These are phyloP conservation scores for Ricinus communis DNA, from an alignment of 345 rosid species.

Conservation along the genomic window DNA sequence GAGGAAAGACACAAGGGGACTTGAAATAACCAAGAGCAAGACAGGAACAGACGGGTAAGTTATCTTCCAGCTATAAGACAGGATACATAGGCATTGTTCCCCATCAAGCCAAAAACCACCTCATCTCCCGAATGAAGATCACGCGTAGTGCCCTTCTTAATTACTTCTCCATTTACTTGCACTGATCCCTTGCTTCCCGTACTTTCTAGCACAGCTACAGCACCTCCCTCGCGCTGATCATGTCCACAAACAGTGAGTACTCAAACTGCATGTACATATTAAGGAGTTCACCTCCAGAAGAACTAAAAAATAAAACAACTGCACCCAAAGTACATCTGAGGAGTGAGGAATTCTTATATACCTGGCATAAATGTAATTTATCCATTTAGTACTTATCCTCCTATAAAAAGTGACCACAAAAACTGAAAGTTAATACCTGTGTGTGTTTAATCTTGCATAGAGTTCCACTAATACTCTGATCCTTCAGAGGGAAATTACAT, in stretches of 20 bases:
- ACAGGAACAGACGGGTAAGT: background rate
- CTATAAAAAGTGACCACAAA: background rate
- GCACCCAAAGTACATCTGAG: constrained; percentile 6
- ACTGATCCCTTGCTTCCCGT: constrained; percentile 68
- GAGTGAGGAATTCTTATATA: background rate
- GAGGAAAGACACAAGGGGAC: constrained; percentile 13
- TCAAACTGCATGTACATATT: constrained; percentile 57
- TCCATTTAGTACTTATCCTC: background rate
- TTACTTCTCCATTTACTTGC: constrained; percentile 56
- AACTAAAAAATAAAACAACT: constrained; percentile 14
- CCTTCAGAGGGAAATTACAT: constrained; percentile 55
- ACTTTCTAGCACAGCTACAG: constrained; percentile 64
- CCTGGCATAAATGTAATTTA: background rate
- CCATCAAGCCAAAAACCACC: constrained; percentile 55
- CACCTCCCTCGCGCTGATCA: constrained; percentile 72
- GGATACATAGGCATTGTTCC: constrained; percentile 89
- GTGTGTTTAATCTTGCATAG: constrained; percentile 65
- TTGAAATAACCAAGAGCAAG: constrained; percentile 4
- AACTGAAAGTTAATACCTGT: constrained; percentile 43
- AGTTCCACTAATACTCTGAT: constrained; percentile 39
- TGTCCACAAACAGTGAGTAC: constrained; percentile 72
- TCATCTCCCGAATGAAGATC: constrained; percentile 78
- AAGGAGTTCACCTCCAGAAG: constrained; percentile 57
- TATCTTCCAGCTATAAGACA: constrained; percentile 22
- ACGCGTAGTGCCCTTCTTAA: constrained; percentile 45